Base-by-base conservation (phyloP, 202 grass and related monocot genomes). In the Setaria italica region DNA sequence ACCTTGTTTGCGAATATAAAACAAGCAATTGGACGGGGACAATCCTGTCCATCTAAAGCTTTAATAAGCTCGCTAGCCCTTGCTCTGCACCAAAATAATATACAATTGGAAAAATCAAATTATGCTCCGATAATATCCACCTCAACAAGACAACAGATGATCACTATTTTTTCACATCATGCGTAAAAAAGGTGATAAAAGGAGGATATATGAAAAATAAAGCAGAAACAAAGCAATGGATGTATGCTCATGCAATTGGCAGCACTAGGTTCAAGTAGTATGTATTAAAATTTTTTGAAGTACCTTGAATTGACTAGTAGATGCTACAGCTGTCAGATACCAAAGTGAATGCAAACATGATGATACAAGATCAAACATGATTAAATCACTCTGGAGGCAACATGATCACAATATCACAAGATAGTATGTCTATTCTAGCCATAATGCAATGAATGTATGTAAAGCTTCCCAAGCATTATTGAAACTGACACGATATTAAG, bases 1-100 rank as follows among this genome's bases (percentile, higher is more conserved):
- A 98, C 96, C 91, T 94, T 95, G 67, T 91, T 92, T 59, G 90
- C 90, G 86, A 99, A 93, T 82, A 99, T 62, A 83, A 14, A 70
- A 21, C 86, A 82, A 32, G 93, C 88, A n/a, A 94, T 82, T 79
- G 93, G 83, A 63, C 76, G 85, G 43, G 93, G 88, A 73, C 90
- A 98, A 76, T 89, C 85, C 20, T 84, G 89, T 63, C 91, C 90
- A 86, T 92, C 85, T 72, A 99, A 89, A 80, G 91, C 84, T 85
- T 90, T 92, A 81, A 91, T 84, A 62, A 99, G 83, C 79, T 95
- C 91, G 77, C 70, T 83, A 72, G 84, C 86, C 76, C 86, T 91
- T 86, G 88, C 62, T 89, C 96, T 99, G 90, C 42, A 85, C 47
- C 46, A 35, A 55, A 92, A 84, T 7, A 67, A 56, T 51, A 81